A percentile compares a stretch with the other conserved stretches of the same genome.
Evolutionary conservation across 495 filamentous ascomycete genomes (phyloP).

Genomic region (Hyaloscypha variabilis): DNA sequence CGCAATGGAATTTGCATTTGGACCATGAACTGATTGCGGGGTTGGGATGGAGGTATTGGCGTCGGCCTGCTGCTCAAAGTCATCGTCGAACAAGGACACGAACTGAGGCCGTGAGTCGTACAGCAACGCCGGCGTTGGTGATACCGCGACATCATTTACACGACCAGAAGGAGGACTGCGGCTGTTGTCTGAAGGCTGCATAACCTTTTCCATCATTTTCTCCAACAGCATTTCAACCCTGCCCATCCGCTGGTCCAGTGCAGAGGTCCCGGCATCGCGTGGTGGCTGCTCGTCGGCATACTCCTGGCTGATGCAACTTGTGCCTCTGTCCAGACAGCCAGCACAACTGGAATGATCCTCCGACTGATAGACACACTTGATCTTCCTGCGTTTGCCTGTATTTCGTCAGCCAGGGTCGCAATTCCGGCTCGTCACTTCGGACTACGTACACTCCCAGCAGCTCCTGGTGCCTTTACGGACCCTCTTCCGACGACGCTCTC

Average conservation of each 20-base stretch:
- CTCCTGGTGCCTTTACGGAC: constrained; percentile 52
- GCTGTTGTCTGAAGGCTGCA: not conserved
- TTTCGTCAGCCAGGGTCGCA: not conserved
- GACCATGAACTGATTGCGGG: not conserved
- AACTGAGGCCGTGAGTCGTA: constrained; percentile 1
- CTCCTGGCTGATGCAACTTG: constrained; percentile 41
- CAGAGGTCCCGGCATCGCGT: constrained; percentile 5
- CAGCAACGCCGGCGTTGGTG: not conserved
- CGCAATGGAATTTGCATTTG: not conserved
- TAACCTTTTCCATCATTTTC: constrained; percentile 8
- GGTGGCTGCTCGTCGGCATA: constrained; percentile 35
- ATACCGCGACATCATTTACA: not conserved
- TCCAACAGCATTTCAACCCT: constrained; percentile 1
- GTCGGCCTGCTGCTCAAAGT: not conserved
- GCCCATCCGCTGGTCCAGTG: not conserved
- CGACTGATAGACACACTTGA: constrained; percentile 44
- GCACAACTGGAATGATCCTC: constrained; percentile 39
- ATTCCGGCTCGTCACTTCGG: not conserved
- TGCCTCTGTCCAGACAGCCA: constrained; percentile 43
- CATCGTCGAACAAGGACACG: constrained; percentile 1
- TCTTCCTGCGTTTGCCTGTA: constrained; percentile 48
- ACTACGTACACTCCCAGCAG: constrained; percentile 47
- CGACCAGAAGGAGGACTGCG: not conserved
- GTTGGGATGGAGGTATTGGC: not conserved
- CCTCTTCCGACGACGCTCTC: constrained; percentile 30